These are phyloP conservation scores for Acorus calamus DNA, from an alignment of 106 monocot species.

Conservation along the genomic window DNA sequence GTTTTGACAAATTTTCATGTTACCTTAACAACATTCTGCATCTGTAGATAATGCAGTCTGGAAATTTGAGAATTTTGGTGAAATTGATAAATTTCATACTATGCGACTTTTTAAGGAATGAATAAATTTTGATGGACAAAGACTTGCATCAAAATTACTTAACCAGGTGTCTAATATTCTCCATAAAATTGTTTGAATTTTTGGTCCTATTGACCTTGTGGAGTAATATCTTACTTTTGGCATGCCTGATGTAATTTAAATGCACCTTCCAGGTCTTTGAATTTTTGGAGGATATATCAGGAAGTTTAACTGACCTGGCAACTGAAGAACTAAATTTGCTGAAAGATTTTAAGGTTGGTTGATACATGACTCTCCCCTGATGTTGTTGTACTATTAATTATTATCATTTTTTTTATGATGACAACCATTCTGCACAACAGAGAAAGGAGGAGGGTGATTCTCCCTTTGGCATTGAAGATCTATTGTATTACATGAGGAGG, in stretches of 20 bases:
- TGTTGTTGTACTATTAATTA: background rate
- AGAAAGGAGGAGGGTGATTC: slow-evolving; percentile 72
- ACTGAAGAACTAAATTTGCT: slow-evolving; percentile 67
- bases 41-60: too few relatives aligned
- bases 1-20: too few relatives aligned
- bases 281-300: slow-evolving; percentile 79
- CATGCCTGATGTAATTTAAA: background rate
- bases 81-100: too few relatives aligned
- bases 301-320: slow-evolving; percentile 48
- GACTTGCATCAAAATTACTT: too few relatives aligned
- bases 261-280: slow-evolving; percentile 62
- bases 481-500: slow-evolving; percentile 78
- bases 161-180: too few relatives aligned
- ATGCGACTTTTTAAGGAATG: too few relatives aligned
- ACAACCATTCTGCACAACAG: slow-evolving; percentile 17
- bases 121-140: too few relatives aligned
- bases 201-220: too few relatives aligned
- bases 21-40: too few relatives aligned
- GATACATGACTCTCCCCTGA: background rate
- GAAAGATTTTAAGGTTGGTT: slow-evolving; percentile 75
- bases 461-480: slow-evolving; percentile 79
- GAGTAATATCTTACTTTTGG: background rate
- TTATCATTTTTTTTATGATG: background rate
- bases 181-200: too few relatives aligned
- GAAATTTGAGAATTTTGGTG: too few relatives aligned